These are phyloP conservation scores for Calonectria pteridis DNA, from an alignment of 2,329 filamentous ascomycete genomes.

Conservation along the genomic window DNA sequence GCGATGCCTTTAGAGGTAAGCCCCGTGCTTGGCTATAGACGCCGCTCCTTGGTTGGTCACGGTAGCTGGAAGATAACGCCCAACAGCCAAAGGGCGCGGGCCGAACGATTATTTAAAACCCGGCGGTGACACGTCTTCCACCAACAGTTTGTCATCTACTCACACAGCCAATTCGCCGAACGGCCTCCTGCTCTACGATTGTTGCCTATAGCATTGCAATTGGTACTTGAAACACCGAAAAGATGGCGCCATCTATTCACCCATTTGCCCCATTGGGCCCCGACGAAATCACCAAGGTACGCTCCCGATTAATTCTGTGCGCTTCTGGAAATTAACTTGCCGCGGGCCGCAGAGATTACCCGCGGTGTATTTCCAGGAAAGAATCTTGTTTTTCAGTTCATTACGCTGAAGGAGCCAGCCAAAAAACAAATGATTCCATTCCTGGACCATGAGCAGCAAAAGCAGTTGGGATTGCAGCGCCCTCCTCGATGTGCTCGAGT, in stretches of 20 bases:
- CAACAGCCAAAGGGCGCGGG: background rate
- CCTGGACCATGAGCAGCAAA: slow-evolving; percentile 56
- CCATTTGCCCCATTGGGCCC: slow-evolving; percentile 14
- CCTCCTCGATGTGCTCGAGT: slow-evolving; percentile 55
- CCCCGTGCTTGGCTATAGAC: background rate
- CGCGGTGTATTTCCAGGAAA: slow-evolving; percentile 35
- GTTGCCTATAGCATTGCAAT: background rate
- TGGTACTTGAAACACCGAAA: background rate
- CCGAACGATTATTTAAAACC: background rate
- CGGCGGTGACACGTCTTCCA: background rate
- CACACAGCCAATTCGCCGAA: background rate
- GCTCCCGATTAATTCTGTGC: background rate
- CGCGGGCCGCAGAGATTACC: slow-evolving; percentile 40
- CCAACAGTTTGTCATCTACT: background rate
- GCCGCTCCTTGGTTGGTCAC: background rate
- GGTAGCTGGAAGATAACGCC: background rate
- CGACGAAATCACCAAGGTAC: slow-evolving; percentile 8
- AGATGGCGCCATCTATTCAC: background rate
- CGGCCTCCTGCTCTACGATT: background rate
- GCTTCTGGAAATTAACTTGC: background rate
- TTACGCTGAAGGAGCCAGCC: slow-evolving; percentile 62
- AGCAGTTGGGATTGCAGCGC: slow-evolving; percentile 1
- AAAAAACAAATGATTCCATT: slow-evolving; percentile 62
- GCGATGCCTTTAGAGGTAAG: slow-evolving; percentile 22
- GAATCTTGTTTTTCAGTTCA: slow-evolving; percentile 59